Base-by-base conservation (phyloP, 371 early-diverging fungal genomes). In the Mucor saturninus region DNA sequence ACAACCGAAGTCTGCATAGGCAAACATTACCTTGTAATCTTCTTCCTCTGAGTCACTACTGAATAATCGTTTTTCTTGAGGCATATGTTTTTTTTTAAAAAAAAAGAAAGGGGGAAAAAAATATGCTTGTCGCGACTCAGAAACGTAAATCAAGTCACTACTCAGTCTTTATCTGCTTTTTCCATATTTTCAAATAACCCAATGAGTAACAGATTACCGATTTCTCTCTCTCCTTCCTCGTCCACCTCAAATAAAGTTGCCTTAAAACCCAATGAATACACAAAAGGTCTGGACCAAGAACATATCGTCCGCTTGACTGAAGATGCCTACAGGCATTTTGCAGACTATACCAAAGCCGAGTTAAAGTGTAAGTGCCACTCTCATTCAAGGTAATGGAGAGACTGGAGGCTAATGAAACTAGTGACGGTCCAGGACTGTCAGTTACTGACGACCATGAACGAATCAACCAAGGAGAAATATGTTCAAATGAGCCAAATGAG, bases 361-460 rank as follows among this genome's bases (percentile, higher is more conserved):
- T 67, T 86, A 56, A 65, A 81, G 62, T 74, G 88, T 85, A 77
- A 67, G 28, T 21, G 21, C 21, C 21, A 21, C 21, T 21, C 21
- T 21, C 21, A 21, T 21, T 21, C 21, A 21, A 21, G 21, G 21
- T 21, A 21, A 21, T 21, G 21, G 21, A 21, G 21, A 21, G 21
- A 21, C 0, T 0, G 21, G 21, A 21, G 21, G 21, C 21, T 21
- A 21, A 21, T 21, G 21, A 53, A 15, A 31, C 39, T 66, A 85
- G 87, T 80, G 38, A 84, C 83, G 7, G 76, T 80, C 11, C 86
- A 87, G 26, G 87, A 88, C 62, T 88, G 86, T 64, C 74, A 74
- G 37, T 61, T 88, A 37, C 59, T 88, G 29, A 84, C 85, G 53
- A 76, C 72, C 11, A 88, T 88, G 88, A 88, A 88, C 59, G 79